Evolutionary conservation across 768 basidiomycete genomes (phyloP), one percentile per base, ranked within the genome.

Genomic region (Tubosaeta sp.): DNA sequence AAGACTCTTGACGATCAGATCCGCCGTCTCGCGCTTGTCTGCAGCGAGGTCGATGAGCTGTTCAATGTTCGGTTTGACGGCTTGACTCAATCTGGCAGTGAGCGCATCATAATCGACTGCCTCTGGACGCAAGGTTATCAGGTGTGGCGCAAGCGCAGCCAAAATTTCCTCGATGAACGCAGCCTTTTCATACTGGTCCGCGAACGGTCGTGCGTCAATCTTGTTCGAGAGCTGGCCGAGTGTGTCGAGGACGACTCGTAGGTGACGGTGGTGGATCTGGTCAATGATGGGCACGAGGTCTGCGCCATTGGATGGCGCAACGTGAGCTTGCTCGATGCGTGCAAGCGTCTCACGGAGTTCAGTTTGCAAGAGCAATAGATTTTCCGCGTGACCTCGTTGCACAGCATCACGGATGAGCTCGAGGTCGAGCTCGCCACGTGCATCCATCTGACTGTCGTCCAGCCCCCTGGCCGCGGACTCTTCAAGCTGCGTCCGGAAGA

Each of bases 1-100:
- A 35, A 93, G 78, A 19, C 79, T 74, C 47, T 91, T 80, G 27
- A 91, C 81, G 52, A 93, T 93, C 38, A 93, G 78, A 7, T 79
- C 76, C 4, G 91, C 91, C 4, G 91, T 93, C 69, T 93, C 91
- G 33, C 88, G 80, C 66, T 93, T 93, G 65, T 93, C 91, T 0
- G 88, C 90, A 26, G 91, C 85, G 45, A 93, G 78, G 64, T 93
- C 91, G 55, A 93, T 93, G 53, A 93, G 82, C 59, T 93, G 89
- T 2, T 88, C 82, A 25, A 93, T 91, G 57, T 91, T 86, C 7
- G 91, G 91, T 60, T 92, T 91, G 62, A 93, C 91, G 0, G 91
- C 87, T 66, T 93, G 87, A 22, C 86, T 78, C 14, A 93, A 80
- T 59, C 82, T 82, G 42, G 73, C 75, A 2, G 91, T 93, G 52